These are phyloP conservation scores for Nigrograna mackinnonii DNA, from an alignment of 2,329 filamentous ascomycete species.

Conservation along the genomic window DNA sequence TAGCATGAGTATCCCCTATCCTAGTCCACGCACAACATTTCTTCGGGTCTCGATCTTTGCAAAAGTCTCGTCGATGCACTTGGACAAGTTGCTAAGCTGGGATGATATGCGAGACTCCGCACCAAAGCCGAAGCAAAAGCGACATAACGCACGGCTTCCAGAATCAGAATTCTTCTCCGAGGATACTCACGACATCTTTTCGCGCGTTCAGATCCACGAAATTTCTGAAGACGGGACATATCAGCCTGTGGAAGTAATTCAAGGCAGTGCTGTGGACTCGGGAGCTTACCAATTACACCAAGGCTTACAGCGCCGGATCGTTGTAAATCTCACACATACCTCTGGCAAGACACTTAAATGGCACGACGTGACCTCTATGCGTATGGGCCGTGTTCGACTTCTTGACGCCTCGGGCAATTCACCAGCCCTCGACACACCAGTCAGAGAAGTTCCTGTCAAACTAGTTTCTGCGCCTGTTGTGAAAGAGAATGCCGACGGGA, in stretches of 20 bases:
- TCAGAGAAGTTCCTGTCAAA: constrained; percentile 76
- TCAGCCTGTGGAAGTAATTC: constrained; percentile 87
- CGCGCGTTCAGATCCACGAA: constrained; percentile 85
- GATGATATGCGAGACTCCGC: constrained; percentile 90
- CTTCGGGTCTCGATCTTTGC: constrained; percentile 91
- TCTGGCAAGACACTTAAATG: constrained; percentile 87
- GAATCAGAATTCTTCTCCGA: constrained; percentile 93
- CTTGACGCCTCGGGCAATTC: constrained; percentile 85
- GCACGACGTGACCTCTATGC: constrained; percentile 77
- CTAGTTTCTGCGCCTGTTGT: constrained; percentile 78
- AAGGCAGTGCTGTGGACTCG: constrained; percentile 79
- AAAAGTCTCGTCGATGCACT: constrained; percentile 86
- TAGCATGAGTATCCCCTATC: constrained; percentile 91
- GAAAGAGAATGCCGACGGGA: constrained; percentile 86
- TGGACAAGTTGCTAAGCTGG: constrained; percentile 97
- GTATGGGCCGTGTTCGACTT: constrained; percentile 80
- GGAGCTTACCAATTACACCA: constrained; percentile 96
- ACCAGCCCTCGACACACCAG: constrained; percentile 73
- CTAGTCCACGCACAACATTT: constrained; percentile 72
- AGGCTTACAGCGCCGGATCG: constrained; percentile 85
- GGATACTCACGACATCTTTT: constrained; percentile 91
- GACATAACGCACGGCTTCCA: constrained; percentile 71
- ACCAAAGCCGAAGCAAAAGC: constrained; percentile 59
- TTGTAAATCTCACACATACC: constrained; percentile 87
- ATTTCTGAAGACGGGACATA: constrained; percentile 91